These are phyloP conservation scores for Gynochthodes officinalis DNA, from an alignment of 257 asterid species.

Conservation along the genomic window DNA sequence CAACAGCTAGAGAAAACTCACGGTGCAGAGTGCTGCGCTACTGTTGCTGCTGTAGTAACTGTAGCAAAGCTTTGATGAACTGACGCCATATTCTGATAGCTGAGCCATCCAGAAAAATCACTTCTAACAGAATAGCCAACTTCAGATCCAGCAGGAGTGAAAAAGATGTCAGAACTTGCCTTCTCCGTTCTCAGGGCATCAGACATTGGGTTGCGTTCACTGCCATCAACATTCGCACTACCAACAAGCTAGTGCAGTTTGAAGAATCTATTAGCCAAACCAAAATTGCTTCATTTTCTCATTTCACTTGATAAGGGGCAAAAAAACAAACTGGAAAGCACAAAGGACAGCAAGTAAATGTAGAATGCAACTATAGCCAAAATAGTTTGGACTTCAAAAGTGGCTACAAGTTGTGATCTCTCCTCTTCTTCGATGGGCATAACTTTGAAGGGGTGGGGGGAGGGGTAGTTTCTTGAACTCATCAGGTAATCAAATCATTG, in stretches of 20 bases:
- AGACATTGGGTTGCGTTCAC: constrained; percentile 13
- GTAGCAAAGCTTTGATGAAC: constrained; percentile 10
- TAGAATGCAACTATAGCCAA: neutral
- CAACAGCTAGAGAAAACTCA: constrained; percentile 22
- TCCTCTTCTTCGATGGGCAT: neutral
- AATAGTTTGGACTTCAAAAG: neutral
- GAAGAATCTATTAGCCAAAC: constrained; percentile 22
- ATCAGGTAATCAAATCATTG: neutral
- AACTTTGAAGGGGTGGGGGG: too few species aligned
- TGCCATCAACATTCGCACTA: constrained; percentile 23
- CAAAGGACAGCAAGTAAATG: neutral
- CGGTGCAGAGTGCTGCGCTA: constrained; percentile 18
- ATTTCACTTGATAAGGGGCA: neutral
- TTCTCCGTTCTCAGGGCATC: constrained; percentile 18
- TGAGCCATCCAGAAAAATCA: constrained; percentile 24
- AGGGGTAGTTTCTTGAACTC: neutral
- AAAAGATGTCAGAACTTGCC: constrained; percentile 26
- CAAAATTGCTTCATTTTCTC: constrained; percentile 4
- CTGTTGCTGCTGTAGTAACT: constrained; percentile 1
- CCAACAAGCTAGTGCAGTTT: constrained; percentile 33
- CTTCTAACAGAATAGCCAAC: constrained; percentile 24
- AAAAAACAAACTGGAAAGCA: neutral
- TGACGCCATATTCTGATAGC: constrained; percentile 7
- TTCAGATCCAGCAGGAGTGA: constrained; percentile 34
- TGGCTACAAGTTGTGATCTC: neutral